Percentiles rank a stretch among this genome's conserved stretches.
These are phyloP conservation scores for Aureobasidium sp. DNA, from an alignment of 2,329 filamentous ascomycete species.

Conservation along the genomic window DNA sequence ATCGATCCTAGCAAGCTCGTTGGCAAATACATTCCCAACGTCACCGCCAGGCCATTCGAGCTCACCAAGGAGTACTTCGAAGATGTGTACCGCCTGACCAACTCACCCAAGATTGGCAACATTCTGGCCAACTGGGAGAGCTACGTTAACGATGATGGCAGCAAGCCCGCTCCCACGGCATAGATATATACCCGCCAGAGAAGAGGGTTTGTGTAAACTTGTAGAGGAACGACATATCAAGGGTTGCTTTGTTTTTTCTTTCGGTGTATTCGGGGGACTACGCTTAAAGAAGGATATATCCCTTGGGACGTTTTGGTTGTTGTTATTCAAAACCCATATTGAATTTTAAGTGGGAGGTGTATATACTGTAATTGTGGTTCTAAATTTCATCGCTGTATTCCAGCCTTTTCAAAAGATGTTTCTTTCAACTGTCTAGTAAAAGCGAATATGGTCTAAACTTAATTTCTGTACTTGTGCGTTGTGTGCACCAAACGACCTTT, in stretches of 20 bases:
- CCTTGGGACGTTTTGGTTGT: constrained; percentile 7
- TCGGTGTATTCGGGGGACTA: constrained; percentile 3
- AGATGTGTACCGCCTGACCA: constrained; percentile 93
- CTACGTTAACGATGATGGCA: constrained; percentile 36
- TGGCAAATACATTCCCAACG: constrained; percentile 98
- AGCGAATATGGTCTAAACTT: background rate
- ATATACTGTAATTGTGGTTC: constrained; percentile 13
- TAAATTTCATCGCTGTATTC: background rate
- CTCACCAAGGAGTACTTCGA: constrained; percentile 99
- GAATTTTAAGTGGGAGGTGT: constrained; percentile 9
- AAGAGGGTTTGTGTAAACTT: constrained; percentile 3
- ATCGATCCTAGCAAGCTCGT: constrained; percentile 96
- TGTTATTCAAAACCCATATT: constrained; percentile 5
- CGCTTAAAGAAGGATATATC: constrained; percentile 9
- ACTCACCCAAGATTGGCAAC: constrained; percentile 66
- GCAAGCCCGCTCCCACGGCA: constrained; percentile 7
- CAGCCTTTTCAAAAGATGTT: background rate
- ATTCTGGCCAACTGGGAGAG: constrained; percentile 69
- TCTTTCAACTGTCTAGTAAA: background rate
- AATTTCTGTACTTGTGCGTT: constrained; percentile 15
- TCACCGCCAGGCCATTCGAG: constrained; percentile 91
- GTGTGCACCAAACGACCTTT: constrained; percentile 72
- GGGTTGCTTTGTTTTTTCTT: constrained; percentile 4
- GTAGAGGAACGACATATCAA: constrained; percentile 11
- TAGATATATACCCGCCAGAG: background rate